Evolutionary conservation across 495 filamentous ascomycete species (phyloP), one percentile per base, ranked within the genome.

Genomic region (Aspergillus taichungensis): DNA sequence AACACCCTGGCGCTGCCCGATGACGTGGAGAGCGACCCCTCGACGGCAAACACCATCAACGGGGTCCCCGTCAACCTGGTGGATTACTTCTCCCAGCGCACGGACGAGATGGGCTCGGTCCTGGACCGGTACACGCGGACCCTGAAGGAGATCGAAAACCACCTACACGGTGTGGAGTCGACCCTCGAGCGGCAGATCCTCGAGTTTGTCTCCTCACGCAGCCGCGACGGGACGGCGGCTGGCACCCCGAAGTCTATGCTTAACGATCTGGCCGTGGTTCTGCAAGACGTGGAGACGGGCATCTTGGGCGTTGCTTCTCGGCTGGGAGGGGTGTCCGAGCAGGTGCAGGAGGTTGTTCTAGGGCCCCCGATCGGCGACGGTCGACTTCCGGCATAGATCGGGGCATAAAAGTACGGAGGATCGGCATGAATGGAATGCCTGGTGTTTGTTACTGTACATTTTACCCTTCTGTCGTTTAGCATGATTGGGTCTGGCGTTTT

Each of bases 101-200:
- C 83, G 0, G 80, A 87, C 37, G 85, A 83, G 51, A 82, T 94
- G 77, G 66, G 74, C 6, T 61, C 69, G 6, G 82, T 82, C 27
- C 73, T 90, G 30, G 70, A 74, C 6, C 72, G 64, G 50, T 88
- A 89, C 57, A 75, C 79, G 50, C 63, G 68, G 28, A 87, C 84
- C 47, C 63, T 95, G 40, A 69, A 75, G 38, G 88, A 94, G 60
- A 88, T 95, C 41, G 88, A 95, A 63, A 73, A 78, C 51, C 87
- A 92, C 59, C 70, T 95, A 38, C 72, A 83, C 39, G 79, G 82
- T 3, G 80, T 95, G 14, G 87, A 94, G 56, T 67, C 71, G 7
- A 78, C 76, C 24, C 72, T 87, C 37, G 69, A 82, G 49, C 75
- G 82, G 45, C 82, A 88, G 59, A 76, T 85, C 43, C 79, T 84